Conservation (phyloP, 2,329 filamentous ascomycete genomes). For the Myriosclerotinia scirpicola region DNA sequence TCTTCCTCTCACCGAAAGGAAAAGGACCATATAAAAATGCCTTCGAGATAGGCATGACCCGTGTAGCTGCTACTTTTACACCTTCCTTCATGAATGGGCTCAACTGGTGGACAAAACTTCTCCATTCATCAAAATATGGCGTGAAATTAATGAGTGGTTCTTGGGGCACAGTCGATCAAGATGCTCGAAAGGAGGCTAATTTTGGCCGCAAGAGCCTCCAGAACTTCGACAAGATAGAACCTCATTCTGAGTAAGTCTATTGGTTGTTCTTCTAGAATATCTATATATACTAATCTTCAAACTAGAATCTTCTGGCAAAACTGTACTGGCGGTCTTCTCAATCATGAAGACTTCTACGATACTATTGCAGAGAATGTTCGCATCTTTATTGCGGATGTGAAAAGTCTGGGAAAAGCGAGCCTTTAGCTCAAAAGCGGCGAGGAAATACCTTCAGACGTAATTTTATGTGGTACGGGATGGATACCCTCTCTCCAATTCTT, state of each 20-base stretch:
- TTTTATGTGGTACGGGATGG: too few species aligned
- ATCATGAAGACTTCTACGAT: slow-evolving; percentile 36
- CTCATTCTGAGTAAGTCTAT: slow-evolving; percentile 33
- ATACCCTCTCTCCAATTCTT: too few species aligned
- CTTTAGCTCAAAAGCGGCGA: too few species aligned
- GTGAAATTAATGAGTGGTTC: slow-evolving; percentile 30
- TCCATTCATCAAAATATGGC: slow-evolving; percentile 28
- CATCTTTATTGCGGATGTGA: neutral
- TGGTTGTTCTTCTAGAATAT: too few species aligned
- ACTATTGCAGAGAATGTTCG: slow-evolving; percentile 31
- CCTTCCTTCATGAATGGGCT: slow-evolving; percentile 25
- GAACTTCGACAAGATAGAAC: slow-evolving; percentile 35
- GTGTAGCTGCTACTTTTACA: slow-evolving; percentile 23
- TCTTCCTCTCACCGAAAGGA: neutral
- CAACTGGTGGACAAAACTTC: slow-evolving; percentile 27
- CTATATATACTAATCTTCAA: too few species aligned
- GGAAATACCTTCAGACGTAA: too few species aligned
- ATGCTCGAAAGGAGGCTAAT: slow-evolving; percentile 33
- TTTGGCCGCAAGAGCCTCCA: slow-evolving; percentile 34
- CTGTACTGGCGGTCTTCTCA: slow-evolving; percentile 35
- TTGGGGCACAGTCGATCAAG: slow-evolving; percentile 31
- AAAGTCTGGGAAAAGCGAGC: too few species aligned
- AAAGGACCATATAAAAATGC: slow-evolving; percentile 16
- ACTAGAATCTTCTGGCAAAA: slow-evolving; percentile 37
- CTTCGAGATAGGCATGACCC: slow-evolving; percentile 31